Evolutionary conservation across 306 rosid species (phyloP), one percentile per base, ranked within the genome.

Genomic region (Cicer pinnatifidum): DNA sequence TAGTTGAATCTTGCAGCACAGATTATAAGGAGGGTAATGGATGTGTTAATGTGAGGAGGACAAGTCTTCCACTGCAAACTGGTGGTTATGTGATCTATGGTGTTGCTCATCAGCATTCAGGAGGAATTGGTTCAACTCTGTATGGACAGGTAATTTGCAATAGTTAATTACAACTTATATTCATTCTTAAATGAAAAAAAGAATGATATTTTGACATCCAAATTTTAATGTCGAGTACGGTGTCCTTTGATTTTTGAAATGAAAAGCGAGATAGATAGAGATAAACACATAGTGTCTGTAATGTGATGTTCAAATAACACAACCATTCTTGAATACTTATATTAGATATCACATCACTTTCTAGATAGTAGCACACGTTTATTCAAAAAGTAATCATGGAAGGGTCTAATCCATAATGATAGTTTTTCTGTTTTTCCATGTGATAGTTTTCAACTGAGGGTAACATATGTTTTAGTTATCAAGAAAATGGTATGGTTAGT

Each of bases 31-130:
- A 48, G 13, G 73, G 69, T 57, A 72, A 53, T 20, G 74, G 46
- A 0, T 85, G 89, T 45, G 1, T 15, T 69, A 57, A 90, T 81
- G 84, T 58, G 4, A 84, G 56, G 72, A 72, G 61, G 59, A 53
- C 86, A 60, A 81, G 20, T 47, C 48, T 82, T 5, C 86, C 75
- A 1, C 20, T 88, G 59, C 81, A 84, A 62, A 62, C 17, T 4
- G 88, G 85, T 59, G 96, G 96, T 11, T 90, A 81, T 77, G 52
- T 92, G 9, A 35, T 92, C 72, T 90, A 92, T 57, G 95, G 87
- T 77, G 89, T 75, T 60, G 95, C 92, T 67, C 98, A 92, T 80
- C 98, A 90, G 48, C 98, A 92, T 81, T 66, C 86, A 1, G 95
- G 95, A 10, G 98, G 89, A 44, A 43, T 17, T 5, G 95, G 92